Evolutionary conservation across 441 rosid species (phyloP).

Genomic region (Syzygium malaccense): DNA sequence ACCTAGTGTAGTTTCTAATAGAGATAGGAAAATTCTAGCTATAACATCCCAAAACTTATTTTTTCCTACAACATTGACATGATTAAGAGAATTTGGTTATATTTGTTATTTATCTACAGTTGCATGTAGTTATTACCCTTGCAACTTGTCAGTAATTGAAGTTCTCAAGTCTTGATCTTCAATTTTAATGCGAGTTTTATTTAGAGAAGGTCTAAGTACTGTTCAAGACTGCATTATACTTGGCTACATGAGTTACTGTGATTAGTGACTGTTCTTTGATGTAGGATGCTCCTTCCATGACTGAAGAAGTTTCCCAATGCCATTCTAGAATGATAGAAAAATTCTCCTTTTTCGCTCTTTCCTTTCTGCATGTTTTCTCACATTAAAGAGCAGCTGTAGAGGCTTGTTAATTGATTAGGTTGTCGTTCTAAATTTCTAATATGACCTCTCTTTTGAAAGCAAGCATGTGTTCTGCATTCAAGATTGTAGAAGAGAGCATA

Average conservation of each 20-base stretch:
- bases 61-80: background rate
- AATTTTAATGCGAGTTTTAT: background rate
- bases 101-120: background rate
- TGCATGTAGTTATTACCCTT: background rate
- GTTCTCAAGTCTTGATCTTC: background rate
- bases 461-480: background rate
- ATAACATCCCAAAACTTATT: background rate
- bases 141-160: background rate
- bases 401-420: background rate
- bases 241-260: background rate
- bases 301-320: background rate
- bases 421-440: background rate
- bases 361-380: background rate
- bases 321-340: background rate
- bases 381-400: background rate
- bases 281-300: background rate
- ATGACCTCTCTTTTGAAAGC: background rate
- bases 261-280: background rate
- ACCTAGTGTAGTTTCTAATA: background rate
- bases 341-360: background rate
- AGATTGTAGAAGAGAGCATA: background rate
- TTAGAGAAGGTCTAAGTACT: background rate
- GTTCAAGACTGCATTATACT: background rate
- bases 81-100: background rate
- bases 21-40: background rate